Base-by-base conservation (phyloP, 176 grass and related monocot genomes). In the Areca catechu region DNA sequence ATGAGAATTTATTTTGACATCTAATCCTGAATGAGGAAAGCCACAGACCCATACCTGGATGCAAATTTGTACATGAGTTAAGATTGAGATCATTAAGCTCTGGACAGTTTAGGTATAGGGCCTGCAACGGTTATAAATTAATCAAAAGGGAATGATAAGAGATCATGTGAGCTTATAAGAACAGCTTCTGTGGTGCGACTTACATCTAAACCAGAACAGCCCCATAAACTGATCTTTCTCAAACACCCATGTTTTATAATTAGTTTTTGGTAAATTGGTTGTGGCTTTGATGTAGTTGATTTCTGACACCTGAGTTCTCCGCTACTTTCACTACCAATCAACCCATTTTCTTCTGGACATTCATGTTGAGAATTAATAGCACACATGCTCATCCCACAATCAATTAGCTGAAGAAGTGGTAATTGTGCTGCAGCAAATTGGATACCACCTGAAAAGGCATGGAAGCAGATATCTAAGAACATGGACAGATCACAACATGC, bases 51-150 rank as follows among this genome's bases (percentile, higher is more conserved):
- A 43, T 67, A 92, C 93, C 93, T 88, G 93, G 87, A 80, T 92
- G 88, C 27, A 98, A 81, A 58, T 98, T 92, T 49, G 49, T 83
- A 55, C 93, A 92, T 3, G 66, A 77, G 59, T 88, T 98, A 16
- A 98, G 84, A 71, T 98, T 98, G 19, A 98, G 87, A 70, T 98
- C 93, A 74, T 75, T 65, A 49, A 98, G 84, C 55, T 88, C 93
- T 23, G 87, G 93, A 50, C 93, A 98, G 34, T 82, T 85, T 60
- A 98, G 69, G 61, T 80, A 88, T 22, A 98, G 55, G 63, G 78
- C 83, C 87, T 98, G 50, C 12, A 34, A 37, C 21, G 9, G 9
- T 43, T 43, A 43, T 43, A 43, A 43, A 43, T 43, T 43, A 43
- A 43, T 43, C 34, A 43, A 43, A 29, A 43, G 34, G 2, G 34